phyloP scores from a whole-genome alignment of 164 flowering plant genomes.

The Dillenia suffruticosa region DNA sequence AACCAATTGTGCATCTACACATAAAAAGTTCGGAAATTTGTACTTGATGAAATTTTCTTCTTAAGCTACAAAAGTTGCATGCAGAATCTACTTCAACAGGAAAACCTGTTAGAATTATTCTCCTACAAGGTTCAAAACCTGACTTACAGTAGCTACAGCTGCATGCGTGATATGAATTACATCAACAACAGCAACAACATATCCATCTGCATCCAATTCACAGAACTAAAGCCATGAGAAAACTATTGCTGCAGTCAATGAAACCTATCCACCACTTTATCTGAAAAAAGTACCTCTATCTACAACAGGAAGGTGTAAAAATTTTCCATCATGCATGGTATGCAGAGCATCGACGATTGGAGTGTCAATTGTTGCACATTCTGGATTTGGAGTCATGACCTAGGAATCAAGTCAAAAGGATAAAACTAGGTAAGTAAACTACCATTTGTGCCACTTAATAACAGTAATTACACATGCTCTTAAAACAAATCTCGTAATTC shows the following conservation, averaged over 20 bases:
- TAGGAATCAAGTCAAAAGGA: constrained; percentile 19
- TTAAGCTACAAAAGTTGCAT: too few relatives aligned
- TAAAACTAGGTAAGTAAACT: too few relatives aligned
- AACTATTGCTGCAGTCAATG: too few relatives aligned
- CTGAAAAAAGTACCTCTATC: constrained; percentile 56
- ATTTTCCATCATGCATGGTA: constrained; percentile 96
- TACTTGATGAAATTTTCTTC: too few relatives aligned
- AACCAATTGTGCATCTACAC: too few relatives aligned
- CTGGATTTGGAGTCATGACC: constrained; percentile 99
- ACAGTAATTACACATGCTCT: too few relatives aligned
- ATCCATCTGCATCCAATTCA: constrained; percentile 59
- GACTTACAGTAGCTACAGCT: constrained; percentile 86
- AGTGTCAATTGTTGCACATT: constrained; percentile 90
- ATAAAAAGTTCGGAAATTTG: too few relatives aligned
- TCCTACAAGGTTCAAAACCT: background rate
- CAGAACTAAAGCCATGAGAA: constrained; percentile 2
- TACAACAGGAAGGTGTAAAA: constrained; percentile 93
- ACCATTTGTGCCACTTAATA: too few relatives aligned
- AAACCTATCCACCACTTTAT: too few relatives aligned
- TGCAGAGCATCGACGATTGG: constrained; percentile 98
- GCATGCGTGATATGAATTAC: constrained; percentile 93
- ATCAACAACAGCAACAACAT: constrained; percentile 75
- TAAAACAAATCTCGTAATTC: too few relatives aligned
- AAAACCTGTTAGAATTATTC: too few relatives aligned
- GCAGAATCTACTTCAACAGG: too few relatives aligned